phyloP scores from a whole-genome alignment of 1,284 basidiomycete species.

The Boletus hoseneyae region DNA sequence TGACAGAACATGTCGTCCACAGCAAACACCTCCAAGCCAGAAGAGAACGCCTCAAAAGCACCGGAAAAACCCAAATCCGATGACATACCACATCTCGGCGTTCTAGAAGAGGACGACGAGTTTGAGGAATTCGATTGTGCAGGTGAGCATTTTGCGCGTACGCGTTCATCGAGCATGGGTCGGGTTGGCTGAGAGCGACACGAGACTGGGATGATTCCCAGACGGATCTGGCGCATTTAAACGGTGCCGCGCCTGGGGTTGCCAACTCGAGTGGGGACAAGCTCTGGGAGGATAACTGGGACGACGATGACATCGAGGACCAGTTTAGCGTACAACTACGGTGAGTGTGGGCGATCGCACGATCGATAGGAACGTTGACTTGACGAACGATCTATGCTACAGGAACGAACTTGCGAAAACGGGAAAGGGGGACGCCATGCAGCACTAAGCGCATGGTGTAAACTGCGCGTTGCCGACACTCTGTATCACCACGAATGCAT shows the following conservation, averaged over 20 bases:
- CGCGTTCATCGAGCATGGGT: not conserved
- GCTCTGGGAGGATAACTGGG: conserved; percentile 99
- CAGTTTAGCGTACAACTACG: conserved; percentile 95
- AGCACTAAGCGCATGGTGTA: conserved; percentile 40
- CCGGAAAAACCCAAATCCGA: conserved; percentile 39
- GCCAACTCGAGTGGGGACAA: conserved; percentile 77
- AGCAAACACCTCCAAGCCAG: conserved; percentile 38
- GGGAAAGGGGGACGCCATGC: conserved; percentile 55
- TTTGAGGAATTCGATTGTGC: conserved; percentile 78
- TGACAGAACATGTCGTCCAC: conserved; percentile 29
- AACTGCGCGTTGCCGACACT: not conserved
- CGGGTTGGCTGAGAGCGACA: not conserved
- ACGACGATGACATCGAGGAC: conserved; percentile 98
- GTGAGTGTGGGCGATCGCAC: conserved; percentile 42
- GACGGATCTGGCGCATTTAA: conserved; percentile 75
- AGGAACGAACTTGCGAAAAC: conserved; percentile 70
- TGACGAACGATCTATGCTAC: not conserved
- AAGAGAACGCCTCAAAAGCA: conserved; percentile 30
- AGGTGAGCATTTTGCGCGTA: conserved; percentile 43
- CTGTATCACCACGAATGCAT: not conserved
- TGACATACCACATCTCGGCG: conserved; percentile 54
- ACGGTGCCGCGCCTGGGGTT: conserved; percentile 64
- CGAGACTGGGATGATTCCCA: conserved; percentile 84
- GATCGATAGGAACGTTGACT: not conserved
- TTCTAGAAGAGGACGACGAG: conserved; percentile 82